A percentile compares a stretch with the other conserved stretches of the same genome.
Evolutionary conservation across 169 alveolate genomes (phyloP).

Genomic region (Plasmodium fragile): DNA sequence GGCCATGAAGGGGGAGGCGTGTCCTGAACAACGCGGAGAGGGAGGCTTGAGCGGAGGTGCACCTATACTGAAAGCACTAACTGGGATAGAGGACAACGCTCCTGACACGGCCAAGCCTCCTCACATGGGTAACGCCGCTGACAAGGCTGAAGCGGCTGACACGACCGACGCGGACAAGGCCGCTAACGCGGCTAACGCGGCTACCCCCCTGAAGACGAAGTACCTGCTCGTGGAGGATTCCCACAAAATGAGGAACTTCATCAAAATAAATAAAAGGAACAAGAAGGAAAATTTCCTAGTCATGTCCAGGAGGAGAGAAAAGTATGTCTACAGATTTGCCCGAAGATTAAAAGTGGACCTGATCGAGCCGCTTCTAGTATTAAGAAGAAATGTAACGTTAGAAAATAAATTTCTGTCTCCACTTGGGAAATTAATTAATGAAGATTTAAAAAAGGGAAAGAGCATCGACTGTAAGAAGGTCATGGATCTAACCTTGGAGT

Average conservation of each 20-base stretch:
- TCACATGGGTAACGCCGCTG: not conserved
- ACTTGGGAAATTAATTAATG: constrained; percentile 40
- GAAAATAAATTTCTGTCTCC: constrained; percentile 43
- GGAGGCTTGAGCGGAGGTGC: not conserved
- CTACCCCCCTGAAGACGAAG: not conserved
- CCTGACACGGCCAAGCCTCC: not conserved
- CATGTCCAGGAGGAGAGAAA: constrained; percentile 4
- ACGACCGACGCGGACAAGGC: not conserved
- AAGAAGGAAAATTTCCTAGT: constrained; percentile 47
- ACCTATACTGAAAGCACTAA: not conserved
- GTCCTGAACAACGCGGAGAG: not conserved
- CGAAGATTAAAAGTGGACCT: constrained; percentile 45
- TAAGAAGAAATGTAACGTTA: constrained; percentile 10
- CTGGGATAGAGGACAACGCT: not conserved
- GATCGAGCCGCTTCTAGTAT: constrained; percentile 38
- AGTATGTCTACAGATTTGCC: not conserved
- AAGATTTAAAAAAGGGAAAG: constrained; percentile 14
- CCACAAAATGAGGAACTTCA: constrained; percentile 51
- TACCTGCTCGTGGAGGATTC: constrained; percentile 24
- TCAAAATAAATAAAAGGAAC: constrained; percentile 52
- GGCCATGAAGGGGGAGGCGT: not conserved
- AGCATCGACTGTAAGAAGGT: constrained; percentile 20
- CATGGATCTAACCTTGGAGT: constrained; percentile 53
- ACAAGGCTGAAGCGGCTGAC: not conserved
- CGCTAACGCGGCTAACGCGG: not conserved